A percentile compares a stretch with the other conserved stretches of the same genome.
phyloP scores from a whole-genome alignment of 768 basidiomycete species.

The Boletus insuetus region DNA sequence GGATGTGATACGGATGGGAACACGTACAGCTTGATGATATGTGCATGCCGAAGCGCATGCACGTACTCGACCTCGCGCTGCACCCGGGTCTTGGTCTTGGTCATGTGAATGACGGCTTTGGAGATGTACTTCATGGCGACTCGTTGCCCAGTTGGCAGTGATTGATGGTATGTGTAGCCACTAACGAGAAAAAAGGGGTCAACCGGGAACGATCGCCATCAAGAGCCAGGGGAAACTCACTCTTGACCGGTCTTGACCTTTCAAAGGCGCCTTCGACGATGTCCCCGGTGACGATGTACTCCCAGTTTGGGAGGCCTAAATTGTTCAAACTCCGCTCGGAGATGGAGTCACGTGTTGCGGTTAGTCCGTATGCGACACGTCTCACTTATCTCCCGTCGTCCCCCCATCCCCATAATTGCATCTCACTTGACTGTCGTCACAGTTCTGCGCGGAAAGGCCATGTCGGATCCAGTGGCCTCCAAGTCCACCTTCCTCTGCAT shows the following conservation, averaged over 20 bases:
- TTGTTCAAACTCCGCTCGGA: too few relatives aligned
- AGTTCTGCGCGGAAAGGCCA: conserved; percentile 19
- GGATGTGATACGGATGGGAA: conserved; percentile 2
- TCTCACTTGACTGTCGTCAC: too few relatives aligned
- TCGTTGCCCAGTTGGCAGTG: conserved; percentile 92
- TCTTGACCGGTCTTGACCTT: conserved; percentile 99
- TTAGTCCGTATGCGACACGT: too few relatives aligned
- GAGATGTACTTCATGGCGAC: conserved; percentile 99
- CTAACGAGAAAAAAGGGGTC: conserved; percentile 41
- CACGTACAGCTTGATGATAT: conserved; percentile 93
- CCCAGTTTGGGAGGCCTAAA: too few relatives aligned
- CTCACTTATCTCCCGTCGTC: too few relatives aligned
- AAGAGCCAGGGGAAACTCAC: conserved; percentile 48
- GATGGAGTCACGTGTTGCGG: too few relatives aligned
- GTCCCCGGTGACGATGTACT: conserved; percentile 84
- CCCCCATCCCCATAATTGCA: too few relatives aligned
- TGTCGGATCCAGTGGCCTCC: conserved; percentile 72
- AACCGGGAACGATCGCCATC: conserved; percentile 19
- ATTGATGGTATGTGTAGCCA: conserved; percentile 90
- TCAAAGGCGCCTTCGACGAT: conserved; percentile 98
- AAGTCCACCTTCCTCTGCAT: conserved; percentile 74
- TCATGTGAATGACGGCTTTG: conserved; percentile 87
- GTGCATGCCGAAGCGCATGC: conserved; percentile 88
- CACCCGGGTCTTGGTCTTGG: conserved; percentile 89
- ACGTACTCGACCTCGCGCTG: conserved; percentile 97